Conservation (phyloP, 1,284 basidiomycete species). For the Trichosporon ovoides region DNA sequence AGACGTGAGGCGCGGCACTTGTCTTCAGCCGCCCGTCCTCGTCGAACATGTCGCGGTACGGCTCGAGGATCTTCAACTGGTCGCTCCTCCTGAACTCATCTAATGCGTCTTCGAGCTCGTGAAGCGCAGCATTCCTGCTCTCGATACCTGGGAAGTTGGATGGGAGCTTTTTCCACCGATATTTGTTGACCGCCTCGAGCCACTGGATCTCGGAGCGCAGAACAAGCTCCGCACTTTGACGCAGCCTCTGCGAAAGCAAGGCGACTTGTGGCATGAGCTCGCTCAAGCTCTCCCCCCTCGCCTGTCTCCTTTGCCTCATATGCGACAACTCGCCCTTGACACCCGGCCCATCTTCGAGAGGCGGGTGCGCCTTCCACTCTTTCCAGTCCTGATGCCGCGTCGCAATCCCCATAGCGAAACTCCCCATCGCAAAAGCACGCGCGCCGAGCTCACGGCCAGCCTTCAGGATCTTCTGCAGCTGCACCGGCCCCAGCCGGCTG, state of each 20-base stretch:
- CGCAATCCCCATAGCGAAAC: constrained; percentile 38
- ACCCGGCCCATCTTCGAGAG: constrained; percentile 12
- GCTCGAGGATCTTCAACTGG: constrained; percentile 53
- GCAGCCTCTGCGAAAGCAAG: constrained; percentile 51
- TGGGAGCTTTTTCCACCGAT: constrained; percentile 50
- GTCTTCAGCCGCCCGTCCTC: constrained; percentile 27
- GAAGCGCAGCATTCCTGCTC: constrained; percentile 49
- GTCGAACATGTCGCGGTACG: constrained; percentile 51
- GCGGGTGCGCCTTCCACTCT: constrained; percentile 9
- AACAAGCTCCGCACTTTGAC: constrained; percentile 47
- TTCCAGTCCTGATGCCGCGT: constrained; percentile 23
- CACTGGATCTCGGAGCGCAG: constrained; percentile 46
- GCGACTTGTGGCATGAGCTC: constrained; percentile 55
- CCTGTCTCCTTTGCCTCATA: constrained; percentile 13
- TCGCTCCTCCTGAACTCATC: constrained; percentile 49
- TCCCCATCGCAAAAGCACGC: constrained; percentile 33
- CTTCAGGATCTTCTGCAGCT: constrained; percentile 41
- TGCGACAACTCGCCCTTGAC: constrained; percentile 3
- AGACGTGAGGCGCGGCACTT: constrained; percentile 1
- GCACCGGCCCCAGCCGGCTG: constrained; percentile 46
- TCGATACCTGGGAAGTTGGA: constrained; percentile 20
- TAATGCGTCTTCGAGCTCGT: constrained; percentile 47
- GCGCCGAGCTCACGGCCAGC: constrained; percentile 37
- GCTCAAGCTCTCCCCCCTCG: constrained; percentile 12
- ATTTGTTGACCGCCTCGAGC: constrained; percentile 53